Percentiles rank a stretch among this genome's conserved stretches.
Evolutionary conservation across 1,139 yeast genomes (phyloP).

Genomic region (Taphrina confusa): DNA sequence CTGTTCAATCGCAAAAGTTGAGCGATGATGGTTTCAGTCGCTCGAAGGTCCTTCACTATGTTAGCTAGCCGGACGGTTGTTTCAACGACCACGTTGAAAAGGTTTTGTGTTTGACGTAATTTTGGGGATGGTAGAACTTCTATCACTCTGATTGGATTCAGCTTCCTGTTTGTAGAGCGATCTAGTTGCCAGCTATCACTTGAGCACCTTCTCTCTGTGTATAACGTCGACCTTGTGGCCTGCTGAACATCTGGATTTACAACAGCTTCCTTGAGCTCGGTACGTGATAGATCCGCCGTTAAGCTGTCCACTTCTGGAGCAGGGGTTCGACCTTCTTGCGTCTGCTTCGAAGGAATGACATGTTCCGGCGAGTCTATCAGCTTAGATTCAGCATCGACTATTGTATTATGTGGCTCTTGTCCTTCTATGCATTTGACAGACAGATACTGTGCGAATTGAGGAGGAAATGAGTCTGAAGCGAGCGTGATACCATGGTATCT

Average conservation of each 20-base stretch:
- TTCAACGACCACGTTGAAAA: neutral
- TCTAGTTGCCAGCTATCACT: neutral
- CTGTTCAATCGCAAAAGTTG: neutral
- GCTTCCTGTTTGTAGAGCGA: neutral
- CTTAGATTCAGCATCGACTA: neutral
- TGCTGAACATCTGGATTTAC: neutral
- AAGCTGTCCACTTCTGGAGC: neutral
- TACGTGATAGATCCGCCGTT: neutral
- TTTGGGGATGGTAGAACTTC: conserved; percentile 5
- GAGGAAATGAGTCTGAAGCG: neutral
- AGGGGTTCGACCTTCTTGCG: neutral
- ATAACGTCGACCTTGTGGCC: no score
- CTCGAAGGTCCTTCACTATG: neutral
- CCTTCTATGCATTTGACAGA: neutral
- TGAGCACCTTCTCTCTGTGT: neutral
- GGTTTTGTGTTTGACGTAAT: conserved; percentile 1
- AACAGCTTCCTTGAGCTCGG: neutral
- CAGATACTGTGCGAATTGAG: neutral
- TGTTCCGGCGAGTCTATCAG: no score
- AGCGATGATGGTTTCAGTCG: neutral
- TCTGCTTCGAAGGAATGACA: no score
- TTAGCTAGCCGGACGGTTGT: neutral
- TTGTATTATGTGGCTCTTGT: neutral
- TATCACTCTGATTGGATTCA: conserved; percentile 5
- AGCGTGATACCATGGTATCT: conserved; percentile 4